Conservation (phyloP, 2,329 filamentous ascomycete species). For the Emergomyces orientalis region DNA sequence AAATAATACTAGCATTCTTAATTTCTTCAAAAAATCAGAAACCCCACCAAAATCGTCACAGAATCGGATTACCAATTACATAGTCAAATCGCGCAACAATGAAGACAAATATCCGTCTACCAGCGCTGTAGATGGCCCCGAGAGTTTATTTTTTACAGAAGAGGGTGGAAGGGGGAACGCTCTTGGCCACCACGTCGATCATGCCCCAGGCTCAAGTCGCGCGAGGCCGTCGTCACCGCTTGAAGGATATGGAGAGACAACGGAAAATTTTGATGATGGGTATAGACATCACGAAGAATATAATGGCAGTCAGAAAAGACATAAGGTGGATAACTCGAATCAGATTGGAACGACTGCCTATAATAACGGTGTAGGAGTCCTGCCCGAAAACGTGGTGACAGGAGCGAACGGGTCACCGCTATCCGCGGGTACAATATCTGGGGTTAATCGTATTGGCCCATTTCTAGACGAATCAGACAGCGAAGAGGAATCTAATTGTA, state of each 20-base stretch:
- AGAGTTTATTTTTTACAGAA: constrained; percentile 31
- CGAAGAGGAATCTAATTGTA: constrained; percentile 49
- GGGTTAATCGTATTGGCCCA: constrained; percentile 24
- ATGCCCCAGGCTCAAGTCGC: constrained; percentile 1
- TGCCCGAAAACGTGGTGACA: not conserved
- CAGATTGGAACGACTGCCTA: not conserved
- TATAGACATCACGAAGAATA: constrained; percentile 27
- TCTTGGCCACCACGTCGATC: not conserved
- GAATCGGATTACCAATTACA: constrained; percentile 46
- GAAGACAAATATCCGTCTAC: not conserved
- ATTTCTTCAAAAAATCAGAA: constrained; percentile 63
- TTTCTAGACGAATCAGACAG: constrained; percentile 45
- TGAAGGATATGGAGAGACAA: constrained; percentile 18
- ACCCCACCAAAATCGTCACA: constrained; percentile 38
- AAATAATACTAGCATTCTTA: constrained; percentile 58
- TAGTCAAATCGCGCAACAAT: constrained; percentile 25
- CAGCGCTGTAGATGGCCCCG: constrained; percentile 13
- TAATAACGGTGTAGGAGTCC: not conserved
- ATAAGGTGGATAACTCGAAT: constrained; percentile 19
- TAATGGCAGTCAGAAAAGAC: constrained; percentile 24
- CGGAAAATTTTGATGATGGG: constrained; percentile 17
- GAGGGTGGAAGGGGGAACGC: constrained; percentile 9
- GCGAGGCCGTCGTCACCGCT: constrained; percentile 25
- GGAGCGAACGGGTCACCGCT: not conserved
- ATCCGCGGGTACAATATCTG: not conserved